Evolutionary conservation across 345 rosid species (phyloP).

Genomic region (Salix arbutifolia): DNA sequence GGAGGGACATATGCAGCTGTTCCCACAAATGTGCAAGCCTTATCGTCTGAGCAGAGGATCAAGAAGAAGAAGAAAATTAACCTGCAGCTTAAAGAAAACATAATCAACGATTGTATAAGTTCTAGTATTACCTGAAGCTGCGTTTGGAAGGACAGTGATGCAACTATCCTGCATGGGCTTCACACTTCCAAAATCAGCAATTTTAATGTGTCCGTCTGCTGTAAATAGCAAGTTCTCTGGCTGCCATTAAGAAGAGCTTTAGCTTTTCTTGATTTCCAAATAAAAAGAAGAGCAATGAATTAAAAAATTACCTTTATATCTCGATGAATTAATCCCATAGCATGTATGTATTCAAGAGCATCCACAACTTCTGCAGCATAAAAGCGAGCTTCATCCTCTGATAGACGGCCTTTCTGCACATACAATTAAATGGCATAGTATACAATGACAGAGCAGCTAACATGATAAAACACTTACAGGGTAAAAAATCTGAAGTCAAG

Average conservation of each 20-base stretch:
- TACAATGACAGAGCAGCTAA: not conserved
- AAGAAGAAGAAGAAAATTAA: not conserved
- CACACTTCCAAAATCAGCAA: constrained; percentile 98
- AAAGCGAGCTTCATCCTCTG: constrained; percentile 89
- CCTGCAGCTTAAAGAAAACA: not conserved
- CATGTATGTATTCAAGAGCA: constrained; percentile 93
- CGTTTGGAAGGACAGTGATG: constrained; percentile 87
- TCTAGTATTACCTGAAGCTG: constrained; percentile 65
- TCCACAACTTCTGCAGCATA: constrained; percentile 90
- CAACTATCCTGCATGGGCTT: constrained; percentile 95
- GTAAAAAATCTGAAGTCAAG: not conserved
- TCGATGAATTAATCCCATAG: constrained; percentile 90
- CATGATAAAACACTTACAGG: not conserved
- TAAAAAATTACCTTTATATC: constrained; percentile 73
- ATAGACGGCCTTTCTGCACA: constrained; percentile 67
- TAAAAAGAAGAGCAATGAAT: constrained; percentile 1
- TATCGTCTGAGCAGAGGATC: constrained; percentile 59
- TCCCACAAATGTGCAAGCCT: constrained; percentile 92
- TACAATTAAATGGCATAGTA: constrained; percentile 8
- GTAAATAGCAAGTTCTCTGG: constrained; percentile 90
- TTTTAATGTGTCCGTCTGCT: constrained; percentile 78
- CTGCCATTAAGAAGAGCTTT: constrained; percentile 43
- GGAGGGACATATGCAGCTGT: constrained; percentile 99
- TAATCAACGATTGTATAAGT: not conserved
- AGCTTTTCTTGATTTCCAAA: constrained; percentile 16